Conservation (phyloP, 108 stramenopile genomes). For the Skeletonema costatum region DNA sequence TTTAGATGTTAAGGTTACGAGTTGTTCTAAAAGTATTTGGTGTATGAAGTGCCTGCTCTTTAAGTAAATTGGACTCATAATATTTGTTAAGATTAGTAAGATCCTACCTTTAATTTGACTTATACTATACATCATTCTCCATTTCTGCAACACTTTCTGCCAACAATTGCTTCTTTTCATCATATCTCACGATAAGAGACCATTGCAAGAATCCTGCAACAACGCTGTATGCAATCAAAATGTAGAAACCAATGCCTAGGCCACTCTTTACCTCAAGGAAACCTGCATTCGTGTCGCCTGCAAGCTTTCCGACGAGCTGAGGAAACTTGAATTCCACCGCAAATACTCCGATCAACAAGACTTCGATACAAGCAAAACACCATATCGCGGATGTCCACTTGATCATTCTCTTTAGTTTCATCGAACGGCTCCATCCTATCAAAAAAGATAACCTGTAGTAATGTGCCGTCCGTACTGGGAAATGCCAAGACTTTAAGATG, state of each 20-base stretch:
- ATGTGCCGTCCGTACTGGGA: conserved; percentile 46
- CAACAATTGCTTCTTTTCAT: not conserved
- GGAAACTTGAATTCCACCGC: conserved; percentile 51
- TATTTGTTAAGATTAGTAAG: no score
- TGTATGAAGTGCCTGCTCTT: no score
- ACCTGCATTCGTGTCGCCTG: conserved; percentile 39
- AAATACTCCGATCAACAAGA: conserved; percentile 47
- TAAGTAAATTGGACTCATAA: no score
- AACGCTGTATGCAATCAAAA: conserved; percentile 28
- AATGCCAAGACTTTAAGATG: conserved; percentile 30
- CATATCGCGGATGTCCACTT: conserved; percentile 39
- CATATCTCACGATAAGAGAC: not conserved
- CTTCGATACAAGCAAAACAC: conserved; percentile 52
- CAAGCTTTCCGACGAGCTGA: conserved; percentile 35
- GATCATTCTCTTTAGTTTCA: conserved; percentile 21
- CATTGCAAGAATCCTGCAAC: conserved; percentile 27
- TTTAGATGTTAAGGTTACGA: no score
- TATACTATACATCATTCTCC: not conserved
- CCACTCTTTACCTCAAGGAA: conserved; percentile 34
- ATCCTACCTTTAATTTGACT: not conserved
- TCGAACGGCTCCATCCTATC: conserved; percentile 9
- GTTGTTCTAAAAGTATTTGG: no score
- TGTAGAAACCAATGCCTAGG: conserved; percentile 16
- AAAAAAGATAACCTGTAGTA: conserved; percentile 38
- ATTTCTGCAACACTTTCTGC: not conserved